phyloP scores from a whole-genome alignment of 2,329 filamentous ascomycete genomes.

The Cladophialophora bantiana region DNA sequence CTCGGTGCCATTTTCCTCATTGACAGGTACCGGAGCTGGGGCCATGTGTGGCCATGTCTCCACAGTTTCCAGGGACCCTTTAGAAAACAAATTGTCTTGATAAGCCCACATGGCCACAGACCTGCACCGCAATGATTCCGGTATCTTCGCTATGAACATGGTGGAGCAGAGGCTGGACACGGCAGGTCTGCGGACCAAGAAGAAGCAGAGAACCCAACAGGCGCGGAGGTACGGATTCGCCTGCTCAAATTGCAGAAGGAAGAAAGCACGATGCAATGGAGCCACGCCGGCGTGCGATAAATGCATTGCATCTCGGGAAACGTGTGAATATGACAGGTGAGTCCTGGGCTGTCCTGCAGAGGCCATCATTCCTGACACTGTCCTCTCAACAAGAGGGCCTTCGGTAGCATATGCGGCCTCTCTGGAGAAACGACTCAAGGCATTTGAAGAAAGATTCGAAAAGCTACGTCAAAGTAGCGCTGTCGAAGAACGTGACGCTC shows the following conservation, averaged over 20 bases:
- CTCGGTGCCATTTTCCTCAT: not conserved
- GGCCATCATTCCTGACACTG: not conserved
- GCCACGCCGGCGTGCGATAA: slow-evolving; percentile 61
- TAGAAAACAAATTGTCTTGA: not conserved
- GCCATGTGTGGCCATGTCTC: not conserved
- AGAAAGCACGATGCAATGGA: slow-evolving; percentile 72
- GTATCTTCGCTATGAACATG: not conserved
- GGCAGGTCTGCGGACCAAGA: slow-evolving; percentile 13
- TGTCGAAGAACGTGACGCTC: slow-evolving; percentile 12
- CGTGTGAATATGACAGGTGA: slow-evolving; percentile 22
- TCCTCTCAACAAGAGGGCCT: slow-evolving; percentile 5
- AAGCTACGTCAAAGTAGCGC: slow-evolving; percentile 9
- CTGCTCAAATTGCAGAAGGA: slow-evolving; percentile 56
- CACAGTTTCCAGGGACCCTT: not conserved
- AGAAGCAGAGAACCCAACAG: slow-evolving; percentile 21
- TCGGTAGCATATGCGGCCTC: slow-evolving; percentile 18
- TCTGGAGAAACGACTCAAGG: slow-evolving; percentile 16
- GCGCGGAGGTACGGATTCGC: slow-evolving; percentile 21
- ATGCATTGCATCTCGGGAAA: slow-evolving; percentile 14
- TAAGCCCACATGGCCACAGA: not conserved
- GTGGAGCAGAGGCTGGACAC: not conserved
- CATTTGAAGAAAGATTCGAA: slow-evolving; percentile 19
- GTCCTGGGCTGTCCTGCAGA: not conserved
- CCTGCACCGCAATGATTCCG: not conserved
- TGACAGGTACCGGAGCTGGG: not conserved